Evolutionary conservation across 257 asterid species (phyloP).

Genomic region (Solanum pennellii): DNA sequence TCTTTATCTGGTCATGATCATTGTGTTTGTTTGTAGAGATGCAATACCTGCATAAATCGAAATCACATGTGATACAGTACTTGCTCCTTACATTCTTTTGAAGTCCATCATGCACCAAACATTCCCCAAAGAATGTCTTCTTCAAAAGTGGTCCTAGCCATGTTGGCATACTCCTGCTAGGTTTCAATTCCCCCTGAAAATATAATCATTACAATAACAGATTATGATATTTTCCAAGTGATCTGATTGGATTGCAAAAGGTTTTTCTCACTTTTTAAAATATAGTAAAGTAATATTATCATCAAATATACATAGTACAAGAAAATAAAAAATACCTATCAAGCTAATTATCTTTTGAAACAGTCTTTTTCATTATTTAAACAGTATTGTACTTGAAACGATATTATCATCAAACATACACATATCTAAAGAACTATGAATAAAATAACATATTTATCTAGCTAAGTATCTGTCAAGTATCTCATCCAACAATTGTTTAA

Average conservation of each 20-base stretch:
- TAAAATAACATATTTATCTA: background rate
- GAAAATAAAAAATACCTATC: background rate
- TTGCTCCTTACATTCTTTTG: conserved; percentile 22
- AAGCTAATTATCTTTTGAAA: background rate
- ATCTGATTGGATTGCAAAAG: too few relatives aligned
- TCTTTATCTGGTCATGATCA: conserved; percentile 4
- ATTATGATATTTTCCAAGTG: background rate
- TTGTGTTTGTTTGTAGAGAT: conserved; percentile 5
- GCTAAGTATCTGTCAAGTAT: background rate
- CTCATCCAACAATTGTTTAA: background rate
- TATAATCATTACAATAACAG: background rate
- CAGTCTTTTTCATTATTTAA: background rate
- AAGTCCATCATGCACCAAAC: conserved; percentile 6
- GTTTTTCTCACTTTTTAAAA: too few relatives aligned
- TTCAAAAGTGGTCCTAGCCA: conserved; percentile 21
- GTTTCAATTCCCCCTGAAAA: background rate
- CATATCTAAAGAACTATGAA: background rate
- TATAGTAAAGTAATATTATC: too few relatives aligned
- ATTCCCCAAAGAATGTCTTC: conserved; percentile 26
- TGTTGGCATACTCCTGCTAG: background rate
- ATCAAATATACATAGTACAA: too few relatives aligned
- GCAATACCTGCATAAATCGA: conserved; percentile 22
- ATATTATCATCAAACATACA: background rate
- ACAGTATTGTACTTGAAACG: background rate
- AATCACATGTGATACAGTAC: conserved; percentile 24